phyloP scores from a whole-genome alignment of 352 stramenopile genomes.

The Phytophthora rubi region DNA sequence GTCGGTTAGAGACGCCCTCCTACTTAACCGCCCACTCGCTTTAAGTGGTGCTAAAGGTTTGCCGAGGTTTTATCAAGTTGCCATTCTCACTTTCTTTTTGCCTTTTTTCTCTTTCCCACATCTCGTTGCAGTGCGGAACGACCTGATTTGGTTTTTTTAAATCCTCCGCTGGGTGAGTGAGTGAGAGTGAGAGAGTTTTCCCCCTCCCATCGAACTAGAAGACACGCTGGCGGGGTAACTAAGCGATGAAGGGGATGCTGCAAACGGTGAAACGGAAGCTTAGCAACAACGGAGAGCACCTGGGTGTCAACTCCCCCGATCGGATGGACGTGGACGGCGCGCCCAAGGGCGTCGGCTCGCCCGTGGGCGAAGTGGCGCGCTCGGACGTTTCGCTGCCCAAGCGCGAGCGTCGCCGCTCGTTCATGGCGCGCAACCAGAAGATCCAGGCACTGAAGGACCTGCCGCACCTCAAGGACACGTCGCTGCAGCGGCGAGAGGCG shows the following conservation, averaged over 20 bases:
- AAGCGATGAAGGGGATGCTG: slow-evolving; percentile 90
- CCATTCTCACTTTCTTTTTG: slow-evolving; percentile 1
- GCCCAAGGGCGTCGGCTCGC: slow-evolving; percentile 41
- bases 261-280: slow-evolving; percentile 91
- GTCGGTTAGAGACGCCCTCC: not conserved
- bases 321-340: slow-evolving; percentile 68
- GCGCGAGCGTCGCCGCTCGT: slow-evolving; percentile 81
- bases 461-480: slow-evolving; percentile 87
- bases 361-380: slow-evolving; percentile 72
- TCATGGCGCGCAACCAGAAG: slow-evolving; percentile 87
- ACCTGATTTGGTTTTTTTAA: slow-evolving; percentile 19
- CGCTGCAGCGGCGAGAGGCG: slow-evolving; percentile 86
- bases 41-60: slow-evolving; percentile 1
- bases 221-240: slow-evolving; percentile 28
- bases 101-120: not conserved
- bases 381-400: slow-evolving; percentile 87
- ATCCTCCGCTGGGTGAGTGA: slow-evolving; percentile 19
- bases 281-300: slow-evolving; percentile 82
- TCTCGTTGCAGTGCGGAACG: not conserved
- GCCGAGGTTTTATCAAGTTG: not conserved
- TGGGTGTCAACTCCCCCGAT: slow-evolving; percentile 57
- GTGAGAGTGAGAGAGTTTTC: not conserved
- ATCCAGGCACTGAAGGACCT: slow-evolving; percentile 88
- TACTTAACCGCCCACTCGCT: not conserved
- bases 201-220: not conserved